Percentiles rank a stretch among this genome's conserved stretches.
Conservation (phyloP, 768 basidiomycete genomes). For the Stropharia rugosoannulata region DNA sequence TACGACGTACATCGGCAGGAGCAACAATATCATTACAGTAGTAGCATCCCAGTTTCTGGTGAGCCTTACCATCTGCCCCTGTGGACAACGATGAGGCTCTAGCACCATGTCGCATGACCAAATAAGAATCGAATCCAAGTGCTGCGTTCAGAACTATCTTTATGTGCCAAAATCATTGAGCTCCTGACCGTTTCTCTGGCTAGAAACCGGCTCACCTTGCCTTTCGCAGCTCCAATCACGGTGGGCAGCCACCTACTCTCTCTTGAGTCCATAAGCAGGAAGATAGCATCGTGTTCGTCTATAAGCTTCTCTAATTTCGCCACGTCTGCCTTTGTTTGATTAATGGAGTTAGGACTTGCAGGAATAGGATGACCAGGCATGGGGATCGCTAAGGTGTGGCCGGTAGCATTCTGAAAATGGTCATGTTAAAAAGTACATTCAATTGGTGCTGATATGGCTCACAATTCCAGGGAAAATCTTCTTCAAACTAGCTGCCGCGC, state of each 20-base stretch:
- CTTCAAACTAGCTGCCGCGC: constrained; percentile 82
- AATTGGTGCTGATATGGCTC: constrained; percentile 27
- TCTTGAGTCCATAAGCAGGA: constrained; percentile 96
- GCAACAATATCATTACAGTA: constrained; percentile 99
- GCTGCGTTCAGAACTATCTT: constrained; percentile 94
- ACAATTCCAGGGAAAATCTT: constrained; percentile 94
- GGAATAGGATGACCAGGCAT: constrained; percentile 98
- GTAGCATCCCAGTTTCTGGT: constrained; percentile 79
- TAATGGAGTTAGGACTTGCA: constrained; percentile 41
- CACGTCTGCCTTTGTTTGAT: constrained; percentile 67
- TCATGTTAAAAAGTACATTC: background rate
- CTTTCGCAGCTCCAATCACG: constrained; percentile 78
- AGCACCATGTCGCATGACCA: constrained; percentile 95
- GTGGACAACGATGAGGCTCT: constrained; percentile 37
- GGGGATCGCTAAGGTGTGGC: constrained; percentile 79
- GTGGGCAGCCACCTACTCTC: constrained; percentile 98
- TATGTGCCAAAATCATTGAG: background rate
- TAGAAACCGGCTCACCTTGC: constrained; percentile 55
- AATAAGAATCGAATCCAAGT: constrained; percentile 91
- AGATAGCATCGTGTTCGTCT: constrained; percentile 85
- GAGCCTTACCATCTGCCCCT: constrained; percentile 24
- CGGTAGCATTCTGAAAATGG: constrained; percentile 68
- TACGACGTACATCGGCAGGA: constrained; percentile 72
- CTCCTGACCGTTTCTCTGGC: background rate
- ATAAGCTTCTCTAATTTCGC: constrained; percentile 73